phyloP scores from a whole-genome alignment of 176 grass and related monocot genomes.

The Oryza longistaminata region DNA sequence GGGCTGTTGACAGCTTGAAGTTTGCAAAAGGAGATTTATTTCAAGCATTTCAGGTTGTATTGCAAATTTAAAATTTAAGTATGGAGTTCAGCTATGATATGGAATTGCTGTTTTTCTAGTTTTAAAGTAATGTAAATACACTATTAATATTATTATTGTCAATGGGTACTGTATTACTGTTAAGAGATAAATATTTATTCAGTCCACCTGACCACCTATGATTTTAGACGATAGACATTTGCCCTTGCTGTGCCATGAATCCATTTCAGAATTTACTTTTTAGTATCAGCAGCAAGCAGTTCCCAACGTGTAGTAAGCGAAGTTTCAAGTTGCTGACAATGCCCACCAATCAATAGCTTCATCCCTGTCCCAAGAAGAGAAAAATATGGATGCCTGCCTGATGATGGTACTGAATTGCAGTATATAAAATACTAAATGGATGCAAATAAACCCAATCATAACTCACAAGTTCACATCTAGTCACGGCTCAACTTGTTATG shows the following conservation, averaged over 20 bases:
- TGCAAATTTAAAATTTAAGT: slow-evolving; percentile 20
- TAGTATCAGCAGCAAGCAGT: neutral
- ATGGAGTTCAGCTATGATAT: slow-evolving; percentile 1
- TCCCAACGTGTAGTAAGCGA: neutral
- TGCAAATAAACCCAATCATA: neutral
- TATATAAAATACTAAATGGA: neutral
- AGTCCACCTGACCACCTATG: neutral
- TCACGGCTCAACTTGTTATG: no score
- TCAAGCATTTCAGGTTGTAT: slow-evolving; percentile 91
- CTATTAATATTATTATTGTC: neutral
- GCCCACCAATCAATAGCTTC: neutral
- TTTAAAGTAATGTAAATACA: neutral
- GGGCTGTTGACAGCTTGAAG: slow-evolving; percentile 92
- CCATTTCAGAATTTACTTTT: neutral
- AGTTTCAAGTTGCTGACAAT: neutral
- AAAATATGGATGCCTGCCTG: neutral
- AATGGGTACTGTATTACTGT: neutral
- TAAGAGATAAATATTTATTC: slow-evolving; percentile 21
- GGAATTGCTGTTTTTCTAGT: slow-evolving; percentile 8
- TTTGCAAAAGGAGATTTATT: slow-evolving; percentile 94
- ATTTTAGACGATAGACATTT: neutral
- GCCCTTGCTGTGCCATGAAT: neutral
- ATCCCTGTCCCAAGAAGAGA: neutral
- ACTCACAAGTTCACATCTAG: no score
- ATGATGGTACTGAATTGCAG: neutral